Conservation (phyloP, 2,329 filamentous ascomycete species). For the Orbilia quercus region DNA sequence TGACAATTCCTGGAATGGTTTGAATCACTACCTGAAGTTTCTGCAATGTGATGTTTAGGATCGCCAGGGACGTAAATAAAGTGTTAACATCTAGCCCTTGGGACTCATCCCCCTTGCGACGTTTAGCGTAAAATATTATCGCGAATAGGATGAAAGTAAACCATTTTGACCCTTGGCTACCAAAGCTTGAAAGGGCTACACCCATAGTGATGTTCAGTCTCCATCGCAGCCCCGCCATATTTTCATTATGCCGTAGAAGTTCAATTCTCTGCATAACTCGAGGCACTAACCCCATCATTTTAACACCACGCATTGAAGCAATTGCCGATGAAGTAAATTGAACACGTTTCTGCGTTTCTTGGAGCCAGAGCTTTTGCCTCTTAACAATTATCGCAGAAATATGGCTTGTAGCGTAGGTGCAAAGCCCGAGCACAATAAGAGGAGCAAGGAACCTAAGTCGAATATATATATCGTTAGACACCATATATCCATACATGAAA, state of each 20-base stretch:
- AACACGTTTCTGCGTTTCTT: conserved; percentile 49
- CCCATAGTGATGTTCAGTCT: conserved; percentile 29
- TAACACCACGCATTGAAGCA: conserved; percentile 50
- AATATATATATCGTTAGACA: not conserved
- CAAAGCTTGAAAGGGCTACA: conserved; percentile 29
- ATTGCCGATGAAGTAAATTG: conserved; percentile 55
- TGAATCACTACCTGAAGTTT: conserved; percentile 45
- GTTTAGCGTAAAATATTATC: conserved; percentile 36
- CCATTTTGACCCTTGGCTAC: conserved; percentile 52
- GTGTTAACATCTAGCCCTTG: conserved; percentile 47
- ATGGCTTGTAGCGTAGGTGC: conserved; percentile 32
- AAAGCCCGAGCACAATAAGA: conserved; percentile 21
- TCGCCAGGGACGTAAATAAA: conserved; percentile 48
- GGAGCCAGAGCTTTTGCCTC: conserved; percentile 45
- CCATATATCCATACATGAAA: not conserved
- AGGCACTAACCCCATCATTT: conserved; percentile 49
- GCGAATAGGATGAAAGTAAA: conserved; percentile 51
- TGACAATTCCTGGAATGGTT: conserved; percentile 35
- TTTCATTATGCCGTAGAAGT: conserved; percentile 25
- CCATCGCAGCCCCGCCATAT: conserved; percentile 37
- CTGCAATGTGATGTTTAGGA: conserved; percentile 40
- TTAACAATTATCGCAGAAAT: conserved; percentile 29
- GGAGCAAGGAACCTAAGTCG: conserved; percentile 29
- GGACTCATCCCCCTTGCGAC: conserved; percentile 5
- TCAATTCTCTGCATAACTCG: conserved; percentile 31